Base-by-base conservation (phyloP, 179 eudicot species). In the Spinacia oleracea region DNA sequence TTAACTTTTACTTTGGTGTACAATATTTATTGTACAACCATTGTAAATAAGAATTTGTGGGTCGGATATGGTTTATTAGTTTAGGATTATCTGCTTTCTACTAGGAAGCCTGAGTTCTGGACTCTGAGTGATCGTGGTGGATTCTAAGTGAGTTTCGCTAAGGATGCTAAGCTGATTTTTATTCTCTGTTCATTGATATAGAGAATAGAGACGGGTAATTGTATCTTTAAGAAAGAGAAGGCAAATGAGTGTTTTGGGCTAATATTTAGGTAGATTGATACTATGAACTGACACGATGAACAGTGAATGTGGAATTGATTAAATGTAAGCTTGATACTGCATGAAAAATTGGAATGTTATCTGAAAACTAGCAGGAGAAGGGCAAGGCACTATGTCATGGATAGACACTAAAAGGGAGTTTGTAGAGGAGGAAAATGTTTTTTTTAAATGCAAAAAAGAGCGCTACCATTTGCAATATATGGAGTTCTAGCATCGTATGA, bases 301-400 rank as follows among this genome's bases (percentile, higher is more conserved):
- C 3, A 10, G 3, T 35, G 63, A 35, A 64, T 32, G 4, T 38
- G 40, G 40, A 38, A 6, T 32, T 23, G 43, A 29, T 32, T 14
- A 2, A 27, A 67, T 75, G 60, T 80, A 51, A 75, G 69, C 73
- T 27, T 55, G 51, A 46, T 53, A 29, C 12, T 40, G 10, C 34
- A 45, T 69, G 50, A 21, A 35, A 50, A 31, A 21, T 76, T 46
- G 43, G 72, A 31, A 12, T 66, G 14, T 32, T 35, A 32, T 53
- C 11, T 25, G 35, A 45, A 60, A 71, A 31, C 34, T 51, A 35
- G 79, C 73, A 27, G 1, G 38, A 38, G 29, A 15, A 8, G 34
- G 59, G 73, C n/a, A 50, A 51, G 34, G 23, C 38, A 50, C 23
- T 18, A 31, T 63, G 11, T 40, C 34, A 59, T 60, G 38, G 7